Evolutionary conservation across 805 yeast genomes (phyloP), one percentile per base, ranked within the genome.

Genomic region (Hanseniaspora meyeri): DNA sequence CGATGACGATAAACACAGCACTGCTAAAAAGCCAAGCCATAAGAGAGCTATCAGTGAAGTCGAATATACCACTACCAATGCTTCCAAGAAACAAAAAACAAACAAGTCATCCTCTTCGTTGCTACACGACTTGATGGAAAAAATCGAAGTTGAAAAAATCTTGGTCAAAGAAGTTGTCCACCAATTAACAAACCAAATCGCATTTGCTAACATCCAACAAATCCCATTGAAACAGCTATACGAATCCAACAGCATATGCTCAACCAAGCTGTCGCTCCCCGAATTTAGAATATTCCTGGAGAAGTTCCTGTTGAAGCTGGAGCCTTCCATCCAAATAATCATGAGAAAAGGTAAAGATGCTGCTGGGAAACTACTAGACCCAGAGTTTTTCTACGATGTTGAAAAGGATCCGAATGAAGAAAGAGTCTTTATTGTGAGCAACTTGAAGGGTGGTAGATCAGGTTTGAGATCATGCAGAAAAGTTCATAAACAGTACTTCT

Each of bases 321-420:
- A 80, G 40, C 63, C 69, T 5, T 84, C 91, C 63, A 77, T 91
- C 58, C 97, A 97, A n/a, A 84, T 85, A 11, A 90, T 93, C 59
- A 79, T 81, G 64, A 83, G 97, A 68, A 76, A 78, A 58, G 97
- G 97, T 50, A 90, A 89, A 68, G 98, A 93, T 69, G 97, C 97
- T 2, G 95, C 96, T 2, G 98, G 97, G 11, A 88, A 89, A 68
- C 87, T 86, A 3, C 74, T 93, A 60, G 97, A 91, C 62, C 95
- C 88, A 67, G 97, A 93, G 67, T 93, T 87, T 66, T 93, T 89
- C 68, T 93, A 93, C 66, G 81, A 83, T 57, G 82, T 89, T 3
- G 97, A 89, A 62, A 77, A 81, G 48, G 98, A 93, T 68, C 66
- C 70, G 39, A 95, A 91, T 65, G 64, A 66, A 31, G 81, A 81